Conservation (phyloP, 768 basidiomycete genomes). For the Trametes cingulata region DNA sequence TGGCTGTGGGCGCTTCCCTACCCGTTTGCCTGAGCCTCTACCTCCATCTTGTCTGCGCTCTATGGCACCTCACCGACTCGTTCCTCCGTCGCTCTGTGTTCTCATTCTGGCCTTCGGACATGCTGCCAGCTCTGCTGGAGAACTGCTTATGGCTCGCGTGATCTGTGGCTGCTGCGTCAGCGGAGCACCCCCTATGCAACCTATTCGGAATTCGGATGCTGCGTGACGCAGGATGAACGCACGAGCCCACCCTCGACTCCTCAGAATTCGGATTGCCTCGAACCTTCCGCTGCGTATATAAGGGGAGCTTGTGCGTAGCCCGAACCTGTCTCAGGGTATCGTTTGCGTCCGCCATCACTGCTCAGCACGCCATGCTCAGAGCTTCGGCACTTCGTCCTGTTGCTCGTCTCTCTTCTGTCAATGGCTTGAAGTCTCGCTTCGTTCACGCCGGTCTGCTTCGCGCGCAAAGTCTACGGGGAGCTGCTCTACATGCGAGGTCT, state of each 20-base stretch:
- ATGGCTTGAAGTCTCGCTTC: not conserved
- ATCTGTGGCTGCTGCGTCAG: constrained; percentile 2
- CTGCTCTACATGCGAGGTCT: not conserved
- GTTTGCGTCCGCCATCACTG: not conserved
- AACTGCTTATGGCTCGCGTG: not conserved
- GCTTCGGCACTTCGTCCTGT: not conserved
- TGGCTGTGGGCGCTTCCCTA: no score
- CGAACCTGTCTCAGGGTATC: not conserved
- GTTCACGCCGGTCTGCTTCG: not conserved
- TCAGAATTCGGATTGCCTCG: constrained; percentile 11
- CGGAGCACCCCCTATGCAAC: not conserved
- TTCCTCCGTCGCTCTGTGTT: no score
- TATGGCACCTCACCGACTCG: no score
- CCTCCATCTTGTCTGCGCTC: no score
- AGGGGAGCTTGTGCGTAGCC: not conserved
- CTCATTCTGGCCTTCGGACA: no score
- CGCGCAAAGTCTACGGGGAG: not conserved
- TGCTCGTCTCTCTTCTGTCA: not conserved
- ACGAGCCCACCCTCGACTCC: not conserved
- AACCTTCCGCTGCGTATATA: not conserved
- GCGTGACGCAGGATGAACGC: constrained; percentile 3
- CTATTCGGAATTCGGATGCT: constrained; percentile 18
- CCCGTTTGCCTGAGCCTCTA: no score
- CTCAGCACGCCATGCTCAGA: not conserved
- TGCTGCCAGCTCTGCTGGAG: not conserved